Base-by-base conservation (phyloP, 495 filamentous ascomycete species). In the Annulohypoxylon bovei region DNA sequence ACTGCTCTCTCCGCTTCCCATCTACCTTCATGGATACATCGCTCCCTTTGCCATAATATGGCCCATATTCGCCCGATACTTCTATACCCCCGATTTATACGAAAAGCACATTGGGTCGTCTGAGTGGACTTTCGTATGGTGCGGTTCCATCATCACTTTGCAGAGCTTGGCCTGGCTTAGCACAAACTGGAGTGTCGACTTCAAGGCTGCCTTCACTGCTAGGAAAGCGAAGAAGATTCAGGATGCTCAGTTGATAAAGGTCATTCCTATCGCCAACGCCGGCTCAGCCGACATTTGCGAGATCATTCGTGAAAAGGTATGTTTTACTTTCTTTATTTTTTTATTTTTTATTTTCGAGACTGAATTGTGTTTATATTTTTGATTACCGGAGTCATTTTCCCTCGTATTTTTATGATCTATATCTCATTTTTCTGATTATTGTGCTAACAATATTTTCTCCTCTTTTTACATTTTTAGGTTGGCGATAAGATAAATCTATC, bases 91-190 rank as follows among this genome's bases (percentile, higher is more conserved):
- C 39, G 91, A 93, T 23, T 87, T 91, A 67, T 99, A 98, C 81
- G 89, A 95, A 53, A 91, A 89, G 71, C 89, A 98, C 81, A 94
- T 99, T 65, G 85, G 90, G 58, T 90, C 89, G 22, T 88, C 89
- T 70, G 95, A 99, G 83, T 99, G 95, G 95, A 98, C 96, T 7
- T 97, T 97, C 78, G 93, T 98, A 56, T 99, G 90, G 86, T 85
- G 90, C 65, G 94, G 92, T 67, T 85, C 88, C 30, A 97, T 98
- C 75, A 85, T 97, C 76, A 97, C 94, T 11, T 70, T 88, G 50
- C 95, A 99, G 84, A 88, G 91, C 65, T 86, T 99, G 64, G 82
- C 92, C 50, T 99, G 96, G 96, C 85, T 99, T 63, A 95, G 91
- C 82, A 98, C 95, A 23, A 91, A 98, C 82, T 99, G 95, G 95